Evolutionary conservation across 352 stramenopile species (phyloP).

Genomic region (Globisporangium paddicum): DNA sequence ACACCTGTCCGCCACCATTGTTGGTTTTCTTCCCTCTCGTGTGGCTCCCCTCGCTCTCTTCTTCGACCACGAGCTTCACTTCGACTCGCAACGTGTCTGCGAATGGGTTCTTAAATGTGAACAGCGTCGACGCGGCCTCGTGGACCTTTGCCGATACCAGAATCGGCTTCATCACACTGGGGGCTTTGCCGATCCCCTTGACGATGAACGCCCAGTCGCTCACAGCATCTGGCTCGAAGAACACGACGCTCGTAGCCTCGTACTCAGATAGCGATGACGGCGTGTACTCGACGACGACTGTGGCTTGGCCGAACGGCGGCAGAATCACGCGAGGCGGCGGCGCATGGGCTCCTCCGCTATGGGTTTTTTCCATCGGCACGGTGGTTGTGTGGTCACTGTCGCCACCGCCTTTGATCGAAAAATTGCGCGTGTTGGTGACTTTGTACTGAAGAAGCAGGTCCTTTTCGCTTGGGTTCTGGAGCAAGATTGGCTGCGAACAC

Average conservation of each 20-base stretch:
- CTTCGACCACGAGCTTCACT: slow-evolving; percentile 47
- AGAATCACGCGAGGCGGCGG: slow-evolving; percentile 30
- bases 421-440: slow-evolving; percentile 86
- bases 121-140: slow-evolving; percentile 79
- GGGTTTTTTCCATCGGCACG: background rate
- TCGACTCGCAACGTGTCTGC: slow-evolving; percentile 72
- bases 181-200: slow-evolving; percentile 65
- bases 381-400: background rate
- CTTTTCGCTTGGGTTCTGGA: slow-evolving; percentile 89
- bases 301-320: slow-evolving; percentile 59
- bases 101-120: slow-evolving; percentile 94
- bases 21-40: background rate
- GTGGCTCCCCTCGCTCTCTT: background rate
- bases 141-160: slow-evolving; percentile 64
- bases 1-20: slow-evolving; percentile 24
- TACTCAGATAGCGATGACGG: slow-evolving; percentile 86
- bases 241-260: slow-evolving; percentile 62
- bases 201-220: slow-evolving; percentile 90
- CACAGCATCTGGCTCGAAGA: slow-evolving; percentile 65
- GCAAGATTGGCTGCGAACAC: slow-evolving; percentile 61
- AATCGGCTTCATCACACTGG: slow-evolving; percentile 89
- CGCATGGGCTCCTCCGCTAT: background rate
- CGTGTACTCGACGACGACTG: slow-evolving; percentile 84
- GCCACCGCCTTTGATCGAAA: slow-evolving; percentile 59
- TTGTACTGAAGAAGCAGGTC: slow-evolving; percentile 68